Base-by-base conservation (phyloP, 2,329 filamentous ascomycete genomes). In the Zasmidium cellare region DNA sequence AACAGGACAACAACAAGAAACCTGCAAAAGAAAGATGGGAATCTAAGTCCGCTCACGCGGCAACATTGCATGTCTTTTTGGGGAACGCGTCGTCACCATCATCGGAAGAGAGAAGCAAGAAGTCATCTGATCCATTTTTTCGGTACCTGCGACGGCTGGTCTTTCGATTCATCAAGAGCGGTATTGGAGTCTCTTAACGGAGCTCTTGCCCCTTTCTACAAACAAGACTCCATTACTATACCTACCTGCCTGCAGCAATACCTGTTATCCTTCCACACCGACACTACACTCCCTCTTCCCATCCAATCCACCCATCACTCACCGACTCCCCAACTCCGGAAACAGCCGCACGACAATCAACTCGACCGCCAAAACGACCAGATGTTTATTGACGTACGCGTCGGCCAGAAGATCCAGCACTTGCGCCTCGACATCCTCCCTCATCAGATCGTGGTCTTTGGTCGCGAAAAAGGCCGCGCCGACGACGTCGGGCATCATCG, bases 331-430 rank as follows among this genome's bases (percentile, higher is more conserved):
- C 67, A 97, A 73, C 76, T 99, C 94, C 3, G 94, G 94, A 70
- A 96, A 84, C 61, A 97, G 75, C 63, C 88, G 85, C 56, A 91
- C 84, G n/a, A 97, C 79, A 1, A 96, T 72, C 57, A 93, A 76
- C 76, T 99, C 94, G 31, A 97, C 77, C 49, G 94, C 80, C 46
- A 85, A 82, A 70, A 96, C 96, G 66, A 96, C 79, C 28, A 97
- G 78, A 76, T 97, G 92, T 77, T 92, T 96, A 76, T 99, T 99
- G 76, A 92, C 88, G 76, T 96, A 96, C 52, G 83, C 80, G 74
- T 97, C 92, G 16, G 84, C 84, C 65, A 96, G 87, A 38, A 92
- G 79, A 67, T 89, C 85, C 48, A 97, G 79, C 25, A 28, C 5
- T 31, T 53, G 60, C 22, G 79, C 77, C 54, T 79, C 78, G 23